A percentile compares a stretch with the other conserved stretches of the same genome.
These are phyloP conservation scores for Xylaria hypoxylon DNA, from an alignment of 2,329 filamentous ascomycete species.

Conservation along the genomic window DNA sequence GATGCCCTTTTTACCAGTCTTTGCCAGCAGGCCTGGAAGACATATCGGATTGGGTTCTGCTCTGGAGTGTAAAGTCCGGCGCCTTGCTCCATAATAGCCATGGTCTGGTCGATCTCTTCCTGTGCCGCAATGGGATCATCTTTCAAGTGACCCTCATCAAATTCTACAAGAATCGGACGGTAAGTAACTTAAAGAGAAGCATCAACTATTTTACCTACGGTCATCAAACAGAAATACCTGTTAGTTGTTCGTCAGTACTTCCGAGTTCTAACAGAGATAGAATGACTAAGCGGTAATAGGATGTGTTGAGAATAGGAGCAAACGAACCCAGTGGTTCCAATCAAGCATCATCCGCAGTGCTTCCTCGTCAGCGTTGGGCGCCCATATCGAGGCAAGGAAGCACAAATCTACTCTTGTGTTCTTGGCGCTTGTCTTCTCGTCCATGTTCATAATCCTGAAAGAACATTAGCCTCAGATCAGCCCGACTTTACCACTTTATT, in stretches of 20 bases:
- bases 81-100: slow-evolving; percentile 34
- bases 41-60: slow-evolving; percentile 35
- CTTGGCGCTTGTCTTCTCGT: slow-evolving; percentile 27
- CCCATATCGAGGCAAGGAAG: slow-evolving; percentile 35
- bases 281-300: too few species aligned
- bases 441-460: slow-evolving; percentile 30
- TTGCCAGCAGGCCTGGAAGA: slow-evolving; percentile 37
- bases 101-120: slow-evolving; percentile 34
- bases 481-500: too few species aligned
- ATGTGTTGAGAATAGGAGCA: background rate
- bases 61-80: slow-evolving; percentile 6
- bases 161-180: slow-evolving; percentile 23
- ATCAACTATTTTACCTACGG: slow-evolving; percentile 24
- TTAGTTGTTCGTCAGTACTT: background rate
- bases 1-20: slow-evolving; percentile 6
- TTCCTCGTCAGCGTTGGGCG: slow-evolving; percentile 27
- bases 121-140: slow-evolving; percentile 35
- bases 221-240: slow-evolving; percentile 39
- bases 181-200: background rate
- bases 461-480: background rate
- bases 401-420: slow-evolving; percentile 32
- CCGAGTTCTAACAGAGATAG: too few species aligned
- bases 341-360: slow-evolving; percentile 34
- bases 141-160: slow-evolving; percentile 38
- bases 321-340: slow-evolving; percentile 38